Percentiles rank a stretch among this genome's conserved stretches.
Evolutionary conservation across 2,329 filamentous ascomycete species (phyloP).

Genomic region (Trichoderma sp.): DNA sequence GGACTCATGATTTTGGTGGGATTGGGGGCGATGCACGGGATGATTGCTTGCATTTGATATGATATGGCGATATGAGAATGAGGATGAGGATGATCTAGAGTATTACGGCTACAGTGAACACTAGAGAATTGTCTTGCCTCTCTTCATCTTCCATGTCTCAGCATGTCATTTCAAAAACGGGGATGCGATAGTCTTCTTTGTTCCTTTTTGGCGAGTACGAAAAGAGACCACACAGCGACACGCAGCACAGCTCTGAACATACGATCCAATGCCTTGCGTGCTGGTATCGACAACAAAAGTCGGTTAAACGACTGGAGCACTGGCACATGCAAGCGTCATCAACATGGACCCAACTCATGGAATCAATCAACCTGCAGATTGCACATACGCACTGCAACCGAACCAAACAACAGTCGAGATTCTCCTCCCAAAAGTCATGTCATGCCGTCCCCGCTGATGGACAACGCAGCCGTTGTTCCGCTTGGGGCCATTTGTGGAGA

Average conservation of each 20-base stretch:
- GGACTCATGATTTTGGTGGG: background rate
- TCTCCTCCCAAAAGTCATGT: no score
- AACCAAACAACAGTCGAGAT: background rate
- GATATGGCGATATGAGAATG: background rate
- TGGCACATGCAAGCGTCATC: background rate
- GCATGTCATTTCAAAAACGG: background rate
- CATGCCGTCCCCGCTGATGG: conserved; percentile 3
- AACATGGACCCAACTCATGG: background rate
- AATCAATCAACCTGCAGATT: background rate
- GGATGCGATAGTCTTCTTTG: background rate
- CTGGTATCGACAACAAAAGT: background rate
- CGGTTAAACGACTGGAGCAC: background rate
- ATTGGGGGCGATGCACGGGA: background rate
- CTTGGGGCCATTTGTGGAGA: background rate
- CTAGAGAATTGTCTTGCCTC: background rate
- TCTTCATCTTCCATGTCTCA: background rate
- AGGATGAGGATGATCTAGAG: background rate
- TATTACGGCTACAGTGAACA: background rate
- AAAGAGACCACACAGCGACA: no score
- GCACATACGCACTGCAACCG: background rate
- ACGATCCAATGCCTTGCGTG: background rate
- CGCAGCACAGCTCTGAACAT: background rate
- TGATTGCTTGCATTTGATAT: background rate
- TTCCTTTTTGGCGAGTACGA: conserved; percentile 7
- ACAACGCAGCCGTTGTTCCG: background rate